Base-by-base conservation (phyloP, 306 rosid genomes). In the Fragaria iinumae region DNA sequence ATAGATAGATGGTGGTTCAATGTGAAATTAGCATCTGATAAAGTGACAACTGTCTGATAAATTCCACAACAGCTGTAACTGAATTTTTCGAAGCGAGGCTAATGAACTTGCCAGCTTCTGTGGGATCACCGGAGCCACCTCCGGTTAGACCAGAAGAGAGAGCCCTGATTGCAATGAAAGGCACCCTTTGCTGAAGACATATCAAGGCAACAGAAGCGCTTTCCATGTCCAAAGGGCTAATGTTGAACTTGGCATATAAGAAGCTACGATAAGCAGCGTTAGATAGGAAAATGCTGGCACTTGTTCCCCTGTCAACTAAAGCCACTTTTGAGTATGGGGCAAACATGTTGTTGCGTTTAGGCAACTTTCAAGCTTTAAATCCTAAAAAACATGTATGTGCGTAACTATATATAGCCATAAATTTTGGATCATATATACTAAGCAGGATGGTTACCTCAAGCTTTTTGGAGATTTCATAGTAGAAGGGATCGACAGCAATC, bases 271-370 rank as follows among this genome's bases (percentile, higher is more conserved):
- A 89, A 1, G 93, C 90, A 4, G 86, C 86, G 8, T 91, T 91
- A 83, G 83, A 87, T 2, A 87, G 43, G 60, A 79, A 91, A 10
- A 91, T 70, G 78, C 89, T 82, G 11, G 81, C 81, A 63, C 93
- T 91, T 14, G 85, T 38, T 60, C 91, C 91, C 56, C 87, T 83
- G 0, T 76, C 6, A 1, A 91, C 93, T 21, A 80, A 73, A 20
- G 43, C 45, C 48, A 91, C 86, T 69, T 76, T 84, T 0, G 96
- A 20, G 60, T 75, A 2, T 75, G 73, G 1, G 84, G 36, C 62
- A 91, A 84, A 76, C 93, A 91, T 52, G 89, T 87, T 3, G 86
- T 87, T 49, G 93, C 55, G 87, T 88, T 80, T 8, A 85, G 11
- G 86, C 96, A 88, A 0, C 39, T 20, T n/a, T 82, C 86, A 17